Evolutionary conservation across 768 basidiomycete species (phyloP).

Genomic region (Leccinum sublutescens): DNA sequence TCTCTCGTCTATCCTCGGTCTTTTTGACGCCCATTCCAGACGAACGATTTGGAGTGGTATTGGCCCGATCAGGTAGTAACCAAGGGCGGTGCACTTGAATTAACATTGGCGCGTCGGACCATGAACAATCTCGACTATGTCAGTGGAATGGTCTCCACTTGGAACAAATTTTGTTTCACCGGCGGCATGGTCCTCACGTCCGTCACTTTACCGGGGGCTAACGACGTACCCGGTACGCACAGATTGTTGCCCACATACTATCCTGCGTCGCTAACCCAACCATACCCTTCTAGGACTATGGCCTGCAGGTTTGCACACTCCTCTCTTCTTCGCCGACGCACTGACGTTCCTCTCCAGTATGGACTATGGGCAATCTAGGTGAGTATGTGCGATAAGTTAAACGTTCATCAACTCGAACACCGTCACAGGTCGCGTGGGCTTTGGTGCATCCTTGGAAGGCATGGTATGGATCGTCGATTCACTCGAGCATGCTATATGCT

Average conservation of each 20-base stretch:
- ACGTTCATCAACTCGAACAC: neutral
- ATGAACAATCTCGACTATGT: conserved; percentile 74
- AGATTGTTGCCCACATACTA: neutral
- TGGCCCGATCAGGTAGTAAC: conserved; percentile 80
- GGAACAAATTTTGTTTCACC: conserved; percentile 96
- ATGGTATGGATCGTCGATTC: conserved; percentile 44
- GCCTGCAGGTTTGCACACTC: conserved; percentile 51
- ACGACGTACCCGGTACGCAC: conserved; percentile 43
- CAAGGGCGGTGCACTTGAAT: conserved; percentile 65
- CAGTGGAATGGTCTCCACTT: conserved; percentile 63
- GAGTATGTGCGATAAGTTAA: conserved; percentile 7
- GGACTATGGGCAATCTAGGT: conserved; percentile 82
- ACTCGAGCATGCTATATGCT: conserved; percentile 2
- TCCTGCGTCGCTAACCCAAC: neutral
- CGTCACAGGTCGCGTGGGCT: conserved; percentile 71
- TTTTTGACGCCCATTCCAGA: conserved; percentile 34
- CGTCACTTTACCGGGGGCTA: conserved; percentile 70
- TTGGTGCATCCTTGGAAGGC: conserved; percentile 84
- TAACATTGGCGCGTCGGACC: conserved; percentile 64
- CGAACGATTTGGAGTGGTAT: conserved; percentile 86
- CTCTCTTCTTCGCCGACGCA: neutral
- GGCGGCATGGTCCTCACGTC: conserved; percentile 75
- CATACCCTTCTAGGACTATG: conserved; percentile 49
- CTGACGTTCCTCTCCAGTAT: conserved; percentile 38
- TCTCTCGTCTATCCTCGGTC: neutral